Evolutionary conservation across 805 yeast species (phyloP), one percentile per base, ranked within the genome.

Genomic region (Maudiozyma barnettii): DNA sequence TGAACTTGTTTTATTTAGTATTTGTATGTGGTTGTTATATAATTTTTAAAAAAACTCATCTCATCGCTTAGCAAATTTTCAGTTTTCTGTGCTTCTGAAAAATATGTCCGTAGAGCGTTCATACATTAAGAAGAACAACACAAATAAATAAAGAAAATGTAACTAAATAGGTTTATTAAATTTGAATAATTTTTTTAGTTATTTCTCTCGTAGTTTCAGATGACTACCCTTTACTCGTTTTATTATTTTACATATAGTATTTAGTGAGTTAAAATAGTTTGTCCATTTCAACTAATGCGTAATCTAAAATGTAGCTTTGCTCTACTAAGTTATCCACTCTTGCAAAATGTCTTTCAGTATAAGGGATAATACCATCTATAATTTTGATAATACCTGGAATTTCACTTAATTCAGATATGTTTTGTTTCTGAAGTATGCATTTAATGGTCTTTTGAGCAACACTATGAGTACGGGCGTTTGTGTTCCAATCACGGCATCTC

Each of bases 401-500:
- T 55, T 78, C 79, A 52, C 76, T 73, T 43, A 90, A 63, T 47
- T 72, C 72, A 18, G 78, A 79, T 29, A 82, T 69, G 19, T 74
- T 69, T 54, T 78, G 78, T 42, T 70, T 71, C 39, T 69, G 66
- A 49, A 93, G 68, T 31, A 91, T 66, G 21, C 85, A 81, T 53
- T 77, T 73, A 45, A 91, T 72, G 39, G 89, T 67, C 49, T 79
- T 80, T 66, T 91, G 99, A 12, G 96, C 85, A 47, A 87, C 76
- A 45, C 76, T 79, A 59, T 86, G 86, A 35, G 87, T 81, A 58
- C 80, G 79, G 45, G 86, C 84, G 64, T 88, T 91, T 41, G 95
- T 82, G 63, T 93, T 93, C 99, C 99, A 93, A 61, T 88, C 95
- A 56, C 97, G 78, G 19, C 90, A 73, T 57, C 95, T 81, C 58